Base-by-base conservation (phyloP, 176 grass and related monocot genomes). In the Eremochloa ophiuroides region DNA sequence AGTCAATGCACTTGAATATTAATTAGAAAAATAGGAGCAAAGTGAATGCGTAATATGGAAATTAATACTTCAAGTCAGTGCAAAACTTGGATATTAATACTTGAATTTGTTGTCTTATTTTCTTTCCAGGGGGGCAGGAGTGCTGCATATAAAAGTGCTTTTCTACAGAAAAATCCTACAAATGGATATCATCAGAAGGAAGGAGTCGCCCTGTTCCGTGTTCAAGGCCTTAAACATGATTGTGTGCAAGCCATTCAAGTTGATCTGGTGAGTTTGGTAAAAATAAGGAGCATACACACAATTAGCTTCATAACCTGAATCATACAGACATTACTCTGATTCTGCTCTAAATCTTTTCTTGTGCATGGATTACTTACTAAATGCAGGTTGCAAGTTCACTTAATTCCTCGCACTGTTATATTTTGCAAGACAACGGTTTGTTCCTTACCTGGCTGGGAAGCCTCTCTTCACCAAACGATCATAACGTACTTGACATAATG, bases 371-470 rank as follows among this genome's bases (percentile, higher is more conserved):
- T 73, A 46, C 33, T 66, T 47, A 81, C 42, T 71, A 65, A 78
- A 46, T 77, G 86, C 90, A 95, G 93, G 85, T 34, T 27, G 71
- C 87, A 2, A 74, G 77, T 84, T 92, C 90, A 65, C 85, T 95
- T 34, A 95, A 92, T 78, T 95, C 90, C n/a, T 92, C 87, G 1
- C 78, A 88, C n/a, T 92, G 90, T 66, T 95, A 95, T 77, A 95
- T 95, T 80, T 85, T 95, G 86, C 90, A 92, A 86, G 87, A 90
- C 30, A 76, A 79, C n/a, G 71, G 59, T 46, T 88, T 84, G 73
- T 86, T 88, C 67, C 86, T 90, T 62, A 88, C 90, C 25, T 95
- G 93, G 93, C 61, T 83, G 26, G 93, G 93, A 64, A 69, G 79
- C 72, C 87, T 86, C 72, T 92, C 93, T 70, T 90, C 79, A 37